Conservation (phyloP, 495 filamentous ascomycete genomes). For the Daldinia concentrica region DNA sequence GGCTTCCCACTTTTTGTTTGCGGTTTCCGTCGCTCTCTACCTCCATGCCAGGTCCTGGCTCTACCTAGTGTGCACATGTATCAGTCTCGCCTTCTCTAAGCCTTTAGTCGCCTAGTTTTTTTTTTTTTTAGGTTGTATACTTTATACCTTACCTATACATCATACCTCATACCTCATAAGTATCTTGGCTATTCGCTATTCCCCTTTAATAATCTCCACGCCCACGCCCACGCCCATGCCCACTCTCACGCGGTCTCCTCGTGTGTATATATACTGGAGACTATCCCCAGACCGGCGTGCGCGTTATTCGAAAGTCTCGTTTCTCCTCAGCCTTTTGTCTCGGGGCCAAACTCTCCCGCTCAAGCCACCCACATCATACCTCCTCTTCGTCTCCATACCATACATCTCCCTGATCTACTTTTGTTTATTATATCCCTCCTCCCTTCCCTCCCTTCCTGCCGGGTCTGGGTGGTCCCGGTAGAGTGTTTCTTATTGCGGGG, state of each 20-base stretch:
- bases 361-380: constrained; percentile 40
- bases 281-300: constrained; percentile 40
- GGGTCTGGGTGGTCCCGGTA: constrained; percentile 18
- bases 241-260: constrained; percentile 18
- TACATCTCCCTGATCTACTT: constrained; percentile 2
- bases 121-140: not conserved
- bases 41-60: not conserved
- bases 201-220: constrained; percentile 25
- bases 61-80: too few relatives aligned
- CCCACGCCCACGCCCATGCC: not conserved
- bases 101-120: not conserved
- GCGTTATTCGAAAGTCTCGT: constrained; percentile 17
- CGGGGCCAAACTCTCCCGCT: constrained; percentile 13
- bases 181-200: constrained; percentile 8
- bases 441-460: constrained; percentile 1
- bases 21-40: constrained; percentile 23
- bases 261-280: constrained; percentile 36
- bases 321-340: constrained; percentile 35
- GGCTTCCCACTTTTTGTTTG: constrained; percentile 39
- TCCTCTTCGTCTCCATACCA: constrained; percentile 12
- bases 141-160: not conserved
- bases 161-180: constrained; percentile 2
- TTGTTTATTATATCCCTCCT: constrained; percentile 33
- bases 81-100: not conserved
- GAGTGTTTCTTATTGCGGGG: constrained; percentile 9